Percentiles rank a stretch among this genome's conserved stretches.
These are phyloP conservation scores for Venturia effusa DNA, from an alignment of 2,329 filamentous ascomycete genomes.

Conservation along the genomic window DNA sequence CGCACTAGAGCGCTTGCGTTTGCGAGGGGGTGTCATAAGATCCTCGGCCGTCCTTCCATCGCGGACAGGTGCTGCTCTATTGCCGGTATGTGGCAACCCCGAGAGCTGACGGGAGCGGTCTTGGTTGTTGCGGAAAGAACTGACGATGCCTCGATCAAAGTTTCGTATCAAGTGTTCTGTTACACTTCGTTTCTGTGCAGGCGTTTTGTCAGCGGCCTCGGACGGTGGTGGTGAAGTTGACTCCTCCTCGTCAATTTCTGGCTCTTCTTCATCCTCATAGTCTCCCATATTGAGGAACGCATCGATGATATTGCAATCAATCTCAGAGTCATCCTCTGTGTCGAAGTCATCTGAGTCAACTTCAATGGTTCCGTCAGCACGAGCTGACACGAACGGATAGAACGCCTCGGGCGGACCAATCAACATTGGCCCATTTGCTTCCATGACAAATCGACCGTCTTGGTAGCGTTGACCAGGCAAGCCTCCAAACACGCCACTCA, in stretches of 20 bases:
- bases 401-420: constrained; percentile 67
- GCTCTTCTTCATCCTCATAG: constrained; percentile 25
- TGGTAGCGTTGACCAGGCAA: constrained; percentile 33
- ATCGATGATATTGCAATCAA: constrained; percentile 43
- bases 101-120: constrained; percentile 10
- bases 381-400: constrained; percentile 52
- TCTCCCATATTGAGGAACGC: constrained; percentile 27
- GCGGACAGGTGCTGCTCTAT: constrained; percentile 5
- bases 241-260: constrained; percentile 23
- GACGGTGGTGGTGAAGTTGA: constrained; percentile 24
- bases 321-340: constrained; percentile 41
- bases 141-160: constrained; percentile 15
- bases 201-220: constrained; percentile 19
- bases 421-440: constrained; percentile 43
- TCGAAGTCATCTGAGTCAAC: constrained; percentile 47
- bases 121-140: constrained; percentile 12
- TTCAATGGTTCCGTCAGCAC: constrained; percentile 45
- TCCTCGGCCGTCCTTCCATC: constrained; percentile 8
- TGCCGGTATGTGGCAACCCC: constrained; percentile 2
- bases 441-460: constrained; percentile 10
- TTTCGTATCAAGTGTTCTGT: constrained; percentile 23
- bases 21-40: constrained; percentile 11
- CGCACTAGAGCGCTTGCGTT: constrained; percentile 8
- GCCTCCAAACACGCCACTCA: constrained; percentile 54
- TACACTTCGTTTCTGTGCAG: neutral